Percentiles rank a stretch among this genome's conserved stretches.
phyloP scores from a whole-genome alignment of 208 protist genomes.

The Crithidia acanthocephali region DNA sequence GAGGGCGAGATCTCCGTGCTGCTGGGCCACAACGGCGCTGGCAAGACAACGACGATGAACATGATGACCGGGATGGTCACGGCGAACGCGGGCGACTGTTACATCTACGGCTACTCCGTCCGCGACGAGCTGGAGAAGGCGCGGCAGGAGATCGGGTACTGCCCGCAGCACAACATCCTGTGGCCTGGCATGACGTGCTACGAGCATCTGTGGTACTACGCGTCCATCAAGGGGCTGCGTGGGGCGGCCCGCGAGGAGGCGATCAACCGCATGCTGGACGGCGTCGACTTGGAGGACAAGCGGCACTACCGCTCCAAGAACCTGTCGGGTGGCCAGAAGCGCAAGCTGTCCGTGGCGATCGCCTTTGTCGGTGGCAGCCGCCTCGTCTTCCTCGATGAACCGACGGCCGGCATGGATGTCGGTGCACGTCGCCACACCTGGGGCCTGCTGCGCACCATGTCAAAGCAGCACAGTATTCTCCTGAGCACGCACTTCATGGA shows the following conservation, averaged over 20 bases:
- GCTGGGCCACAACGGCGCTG: conserved; percentile 88
- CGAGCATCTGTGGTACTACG: conserved; percentile 94
- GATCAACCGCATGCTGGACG: conserved; percentile 50
- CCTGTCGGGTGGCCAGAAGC: conserved; percentile 77
- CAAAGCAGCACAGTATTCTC: conserved; percentile 56
- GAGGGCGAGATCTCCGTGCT: conserved; percentile 75
- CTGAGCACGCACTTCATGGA: conserved; percentile 96
- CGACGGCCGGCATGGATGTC: conserved; percentile 92
- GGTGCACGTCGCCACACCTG: conserved; percentile 79
- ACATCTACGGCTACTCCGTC: conserved; percentile 72
- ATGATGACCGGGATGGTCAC: conserved; percentile 87
- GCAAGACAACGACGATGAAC: conserved; percentile 85
- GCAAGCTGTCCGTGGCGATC: conserved; percentile 86
- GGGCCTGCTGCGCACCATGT: conserved; percentile 55
- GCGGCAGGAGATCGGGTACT: conserved; percentile 91
- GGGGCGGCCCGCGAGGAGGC: conserved; percentile 30
- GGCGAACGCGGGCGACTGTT: conserved; percentile 75
- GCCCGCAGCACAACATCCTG: conserved; percentile 97
- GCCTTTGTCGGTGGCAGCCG: conserved; percentile 77
- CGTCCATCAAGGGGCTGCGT: conserved; percentile 86
- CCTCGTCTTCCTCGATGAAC: conserved; percentile 91
- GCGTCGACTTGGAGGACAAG: conserved; percentile 73
- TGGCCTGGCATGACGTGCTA: conserved; percentile 90
- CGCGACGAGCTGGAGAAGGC: conserved; percentile 48
- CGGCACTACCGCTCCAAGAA: conserved; percentile 33